Percentiles rank a stretch among this genome's conserved stretches.
Conservation (phyloP, 1,284 basidiomycete species). For the Marasmius oreades region DNA sequence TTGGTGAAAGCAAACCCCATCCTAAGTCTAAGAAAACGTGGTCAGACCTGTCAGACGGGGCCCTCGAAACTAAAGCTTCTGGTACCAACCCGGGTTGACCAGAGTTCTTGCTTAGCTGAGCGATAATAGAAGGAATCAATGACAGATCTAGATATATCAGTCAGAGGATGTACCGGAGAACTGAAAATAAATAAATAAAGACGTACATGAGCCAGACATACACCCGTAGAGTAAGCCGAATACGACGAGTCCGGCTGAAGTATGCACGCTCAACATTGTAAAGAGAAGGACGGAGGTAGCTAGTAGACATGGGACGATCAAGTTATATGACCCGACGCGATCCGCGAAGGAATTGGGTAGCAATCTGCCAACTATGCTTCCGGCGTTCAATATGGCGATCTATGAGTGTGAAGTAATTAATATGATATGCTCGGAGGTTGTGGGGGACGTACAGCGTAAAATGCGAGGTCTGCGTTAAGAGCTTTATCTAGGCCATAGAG, state of each 20-base stretch:
- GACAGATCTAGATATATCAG: constrained; percentile 36
- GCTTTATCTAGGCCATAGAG: constrained; percentile 43
- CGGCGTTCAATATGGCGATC: constrained; percentile 47
- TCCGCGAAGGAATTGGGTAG: constrained; percentile 48
- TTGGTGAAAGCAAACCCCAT: constrained; percentile 52
- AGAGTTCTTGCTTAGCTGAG: constrained; percentile 35
- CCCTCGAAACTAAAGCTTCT: not conserved
- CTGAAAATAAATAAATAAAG: not conserved
- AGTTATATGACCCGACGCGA: constrained; percentile 41
- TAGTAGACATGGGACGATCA: constrained; percentile 38
- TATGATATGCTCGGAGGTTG: not conserved
- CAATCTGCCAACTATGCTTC: constrained; percentile 44
- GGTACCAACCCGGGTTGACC: constrained; percentile 42
- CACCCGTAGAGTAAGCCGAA: constrained; percentile 48
- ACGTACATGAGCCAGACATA: constrained; percentile 46
- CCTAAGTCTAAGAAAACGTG: constrained; percentile 31
- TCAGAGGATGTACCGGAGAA: not conserved
- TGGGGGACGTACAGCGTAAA: constrained; percentile 38
- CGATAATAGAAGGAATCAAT: constrained; percentile 44
- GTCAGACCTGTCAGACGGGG: not conserved
- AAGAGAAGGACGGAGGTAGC: constrained; percentile 39
- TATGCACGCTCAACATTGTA: constrained; percentile 38
- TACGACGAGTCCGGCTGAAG: constrained; percentile 32
- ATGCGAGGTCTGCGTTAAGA: constrained; percentile 37
- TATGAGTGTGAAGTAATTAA: constrained; percentile 13